phyloP scores from a whole-genome alignment of 495 filamentous ascomycete species.

The Neurospora sp. region DNA sequence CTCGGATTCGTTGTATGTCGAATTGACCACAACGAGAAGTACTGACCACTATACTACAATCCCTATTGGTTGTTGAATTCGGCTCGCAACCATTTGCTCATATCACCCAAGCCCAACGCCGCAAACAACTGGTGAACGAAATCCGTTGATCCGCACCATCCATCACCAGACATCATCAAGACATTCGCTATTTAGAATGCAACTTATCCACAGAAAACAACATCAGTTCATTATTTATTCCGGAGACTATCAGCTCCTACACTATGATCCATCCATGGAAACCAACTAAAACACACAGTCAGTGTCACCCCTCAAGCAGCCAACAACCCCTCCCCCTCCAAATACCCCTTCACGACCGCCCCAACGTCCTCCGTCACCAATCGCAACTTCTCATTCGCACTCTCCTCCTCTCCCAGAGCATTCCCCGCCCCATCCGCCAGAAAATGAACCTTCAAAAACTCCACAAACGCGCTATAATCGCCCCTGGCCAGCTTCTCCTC shows the following conservation, averaged over 20 bases:
- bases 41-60: neutral
- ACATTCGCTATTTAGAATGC: too few relatives aligned
- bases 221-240: too few relatives aligned
- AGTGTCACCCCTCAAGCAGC: too few relatives aligned
- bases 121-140: too few relatives aligned
- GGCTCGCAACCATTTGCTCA: too few relatives aligned
- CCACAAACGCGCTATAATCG: constrained; percentile 32
- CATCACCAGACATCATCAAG: too few relatives aligned
- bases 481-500: constrained; percentile 34
- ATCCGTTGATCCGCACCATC: too few relatives aligned
- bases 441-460: constrained; percentile 25
- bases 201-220: too few relatives aligned
- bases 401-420: constrained; percentile 24
- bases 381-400: constrained; percentile 13
- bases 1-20: neutral
- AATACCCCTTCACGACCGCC: constrained; percentile 8
- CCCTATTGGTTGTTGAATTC: neutral
- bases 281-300: too few relatives aligned
- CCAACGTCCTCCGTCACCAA: constrained; percentile 16
- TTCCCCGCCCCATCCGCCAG: constrained; percentile 38
- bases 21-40: neutral
- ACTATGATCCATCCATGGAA: too few relatives aligned
- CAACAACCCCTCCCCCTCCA: constrained; percentile 5
- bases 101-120: too few relatives aligned
- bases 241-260: too few relatives aligned